Evolutionary conservation across 345 rosid genomes (phyloP).

Genomic region (Capsella bursapastoris): DNA sequence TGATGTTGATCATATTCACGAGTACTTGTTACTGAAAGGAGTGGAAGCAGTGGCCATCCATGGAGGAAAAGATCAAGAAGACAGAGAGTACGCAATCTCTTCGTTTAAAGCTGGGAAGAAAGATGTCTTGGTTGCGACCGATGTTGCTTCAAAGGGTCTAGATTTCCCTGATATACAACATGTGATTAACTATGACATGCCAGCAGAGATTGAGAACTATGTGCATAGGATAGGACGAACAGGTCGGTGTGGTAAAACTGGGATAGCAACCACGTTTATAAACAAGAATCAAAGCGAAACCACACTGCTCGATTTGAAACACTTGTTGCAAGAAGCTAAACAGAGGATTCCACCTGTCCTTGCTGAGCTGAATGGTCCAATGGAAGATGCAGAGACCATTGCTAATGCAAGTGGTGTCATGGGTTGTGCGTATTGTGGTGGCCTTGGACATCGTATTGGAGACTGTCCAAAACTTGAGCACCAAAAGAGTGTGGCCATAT

Average conservation of each 20-base stretch:
- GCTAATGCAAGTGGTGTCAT: constrained; percentile 77
- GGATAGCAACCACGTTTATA: constrained; percentile 90
- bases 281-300: constrained; percentile 96
- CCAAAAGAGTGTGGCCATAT: constrained; percentile 78
- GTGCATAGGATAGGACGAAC: constrained; percentile 96
- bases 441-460: constrained; percentile 84
- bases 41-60: constrained; percentile 93
- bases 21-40: constrained; percentile 57
- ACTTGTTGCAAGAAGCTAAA: constrained; percentile 86
- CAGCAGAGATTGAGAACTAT: constrained; percentile 89
- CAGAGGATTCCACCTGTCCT: constrained; percentile 94
- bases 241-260: constrained; percentile 93
- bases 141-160: constrained; percentile 91
- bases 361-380: constrained; percentile 83
- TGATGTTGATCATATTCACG: constrained; percentile 90
- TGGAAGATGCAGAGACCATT: constrained; percentile 79
- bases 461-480: constrained; percentile 92
- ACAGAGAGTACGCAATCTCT: constrained; percentile 85
- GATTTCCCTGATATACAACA: constrained; percentile 95
- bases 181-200: constrained; percentile 95
- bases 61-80: constrained; percentile 96
- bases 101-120: constrained; percentile 82
- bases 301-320: constrained; percentile 83
- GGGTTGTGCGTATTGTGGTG: constrained; percentile 97
- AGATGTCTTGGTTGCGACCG: constrained; percentile 90